These are phyloP conservation scores for Stephania yunnanensis DNA, from an alignment of 164 flowering plant species.

Conservation along the genomic window DNA sequence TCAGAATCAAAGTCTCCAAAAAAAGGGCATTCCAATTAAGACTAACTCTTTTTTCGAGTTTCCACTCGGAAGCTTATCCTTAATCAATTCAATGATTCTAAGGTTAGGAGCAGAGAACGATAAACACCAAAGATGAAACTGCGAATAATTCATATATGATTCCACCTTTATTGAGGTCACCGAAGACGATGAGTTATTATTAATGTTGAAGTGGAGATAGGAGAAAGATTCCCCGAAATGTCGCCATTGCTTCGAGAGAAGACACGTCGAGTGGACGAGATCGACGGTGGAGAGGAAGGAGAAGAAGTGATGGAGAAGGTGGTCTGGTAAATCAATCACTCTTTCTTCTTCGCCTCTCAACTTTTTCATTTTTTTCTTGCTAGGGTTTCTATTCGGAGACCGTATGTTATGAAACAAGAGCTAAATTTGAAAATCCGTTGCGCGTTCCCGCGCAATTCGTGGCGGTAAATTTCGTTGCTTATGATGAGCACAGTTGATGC, in stretches of 20 bases:
- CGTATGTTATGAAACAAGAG: too few relatives aligned
- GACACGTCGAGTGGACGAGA: neutral
- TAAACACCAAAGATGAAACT: neutral
- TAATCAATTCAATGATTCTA: neutral
- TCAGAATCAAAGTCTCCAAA: neutral
- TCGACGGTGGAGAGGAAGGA: neutral
- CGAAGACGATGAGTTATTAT: too few relatives aligned
- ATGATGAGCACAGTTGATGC: too few relatives aligned
- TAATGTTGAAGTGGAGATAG: neutral
- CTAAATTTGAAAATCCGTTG: too few relatives aligned
- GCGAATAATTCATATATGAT: too few relatives aligned
- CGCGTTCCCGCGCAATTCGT: too few relatives aligned
- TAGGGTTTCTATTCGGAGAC: too few relatives aligned
- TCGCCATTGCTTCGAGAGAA: conserved; percentile 6
- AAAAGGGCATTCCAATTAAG: neutral
- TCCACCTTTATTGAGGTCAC: too few relatives aligned
- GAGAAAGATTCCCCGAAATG: neutral
- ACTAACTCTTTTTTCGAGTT: neutral
- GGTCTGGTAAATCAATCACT: neutral
- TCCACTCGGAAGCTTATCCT: neutral
- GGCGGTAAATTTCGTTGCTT: too few relatives aligned
- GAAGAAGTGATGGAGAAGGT: neutral
- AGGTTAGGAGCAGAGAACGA: neutral
- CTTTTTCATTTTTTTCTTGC: neutral
- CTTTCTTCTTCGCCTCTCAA: conserved; percentile 1